A percentile compares a stretch with the other conserved stretches of the same genome.
These are phyloP conservation scores for Fonsecaea erecta DNA, from an alignment of 2,329 filamentous ascomycete genomes.

Conservation along the genomic window DNA sequence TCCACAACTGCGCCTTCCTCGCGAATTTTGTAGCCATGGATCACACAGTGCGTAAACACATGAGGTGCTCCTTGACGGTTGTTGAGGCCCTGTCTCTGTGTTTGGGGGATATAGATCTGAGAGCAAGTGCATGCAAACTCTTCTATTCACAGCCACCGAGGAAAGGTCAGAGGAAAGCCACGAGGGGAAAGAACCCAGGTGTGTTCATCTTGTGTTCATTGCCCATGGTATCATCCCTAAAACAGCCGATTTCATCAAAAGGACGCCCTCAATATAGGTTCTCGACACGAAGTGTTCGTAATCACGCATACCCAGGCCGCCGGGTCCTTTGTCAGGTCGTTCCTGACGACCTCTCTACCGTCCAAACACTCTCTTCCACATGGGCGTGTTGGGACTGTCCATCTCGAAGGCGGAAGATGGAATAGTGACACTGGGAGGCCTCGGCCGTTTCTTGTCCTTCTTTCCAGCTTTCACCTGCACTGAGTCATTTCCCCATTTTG, in stretches of 20 bases:
- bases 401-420: slow-evolving; percentile 28
- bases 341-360: slow-evolving; percentile 15
- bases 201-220: background rate
- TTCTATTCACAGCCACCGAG: background rate
- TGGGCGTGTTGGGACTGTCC: slow-evolving; percentile 33
- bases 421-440: slow-evolving; percentile 24
- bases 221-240: background rate
- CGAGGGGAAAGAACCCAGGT: background rate
- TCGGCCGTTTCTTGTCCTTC: slow-evolving; percentile 17
- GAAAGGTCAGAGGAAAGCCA: background rate
- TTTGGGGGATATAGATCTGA: background rate
- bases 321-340: background rate
- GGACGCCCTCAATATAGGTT: background rate
- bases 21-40: background rate
- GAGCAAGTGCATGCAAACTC: background rate
- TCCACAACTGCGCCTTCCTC: background rate
- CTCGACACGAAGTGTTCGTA: background rate
- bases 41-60: background rate
- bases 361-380: slow-evolving; percentile 36
- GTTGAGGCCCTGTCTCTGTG: background rate
- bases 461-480: background rate
- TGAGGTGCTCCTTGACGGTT: background rate
- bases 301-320: background rate
- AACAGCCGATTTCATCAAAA: background rate
- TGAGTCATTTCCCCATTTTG: background rate